A percentile compares a stretch with the other conserved stretches of the same genome.
These are phyloP conservation scores for Lasiosphaeria ovina DNA, from an alignment of 495 filamentous ascomycete genomes.

Conservation along the genomic window DNA sequence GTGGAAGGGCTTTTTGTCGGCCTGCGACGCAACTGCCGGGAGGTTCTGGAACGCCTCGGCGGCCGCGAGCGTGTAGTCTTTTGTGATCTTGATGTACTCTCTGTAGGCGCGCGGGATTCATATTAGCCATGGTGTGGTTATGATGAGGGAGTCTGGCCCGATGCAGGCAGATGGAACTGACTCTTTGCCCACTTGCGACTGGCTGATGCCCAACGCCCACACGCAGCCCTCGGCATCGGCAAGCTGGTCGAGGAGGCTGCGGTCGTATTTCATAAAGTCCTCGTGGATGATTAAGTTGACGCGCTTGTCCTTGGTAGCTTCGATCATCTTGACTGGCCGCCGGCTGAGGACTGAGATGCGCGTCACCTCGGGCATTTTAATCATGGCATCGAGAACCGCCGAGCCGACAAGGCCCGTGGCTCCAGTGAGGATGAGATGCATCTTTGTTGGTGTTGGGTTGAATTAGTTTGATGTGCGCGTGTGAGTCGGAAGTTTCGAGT, in stretches of 20 bases:
- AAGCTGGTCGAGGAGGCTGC: conserved; percentile 55
- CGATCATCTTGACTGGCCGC: conserved; percentile 61
- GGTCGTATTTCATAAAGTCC: conserved; percentile 59
- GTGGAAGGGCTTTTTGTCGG: conserved; percentile 49
- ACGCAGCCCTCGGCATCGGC: conserved; percentile 64
- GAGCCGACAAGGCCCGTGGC: conserved; percentile 72
- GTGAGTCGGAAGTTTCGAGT: too few relatives aligned
- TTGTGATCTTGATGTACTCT: conserved; percentile 66
- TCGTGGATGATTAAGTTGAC: conserved; percentile 65
- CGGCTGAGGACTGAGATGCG: conserved; percentile 66
- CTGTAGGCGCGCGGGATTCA: conserved; percentile 31
- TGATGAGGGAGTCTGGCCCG: not conserved
- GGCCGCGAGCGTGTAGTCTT: conserved; percentile 60
- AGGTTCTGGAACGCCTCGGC: conserved; percentile 60
- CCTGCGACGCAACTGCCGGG: conserved; percentile 13
- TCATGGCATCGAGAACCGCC: conserved; percentile 61
- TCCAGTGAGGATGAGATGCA: conserved; percentile 75
- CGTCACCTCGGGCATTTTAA: conserved; percentile 53
- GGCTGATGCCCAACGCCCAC: conserved; percentile 67
- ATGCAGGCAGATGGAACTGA: conserved; percentile 33
- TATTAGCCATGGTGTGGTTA: not conserved
- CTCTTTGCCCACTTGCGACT: conserved; percentile 58
- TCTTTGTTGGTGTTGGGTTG: conserved; percentile 22
- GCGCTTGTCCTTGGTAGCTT: conserved; percentile 54
- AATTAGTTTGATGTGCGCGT: not conserved